Conservation (phyloP, 106 monocot genomes). For the Apostasia ramifera region DNA sequence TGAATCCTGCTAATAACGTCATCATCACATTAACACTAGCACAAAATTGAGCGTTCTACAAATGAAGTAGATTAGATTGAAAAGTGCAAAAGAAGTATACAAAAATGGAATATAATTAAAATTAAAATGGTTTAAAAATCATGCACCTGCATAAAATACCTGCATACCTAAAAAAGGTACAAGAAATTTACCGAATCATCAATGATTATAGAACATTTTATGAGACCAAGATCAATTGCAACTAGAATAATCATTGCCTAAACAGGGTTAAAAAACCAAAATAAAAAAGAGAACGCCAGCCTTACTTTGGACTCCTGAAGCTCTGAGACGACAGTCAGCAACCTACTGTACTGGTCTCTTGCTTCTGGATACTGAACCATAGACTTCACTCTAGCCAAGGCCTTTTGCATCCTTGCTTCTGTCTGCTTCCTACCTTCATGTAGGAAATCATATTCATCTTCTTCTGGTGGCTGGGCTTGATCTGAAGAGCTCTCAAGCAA, state of each 20-base stretch:
- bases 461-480: constrained; percentile 24
- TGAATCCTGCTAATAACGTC: too few species aligned
- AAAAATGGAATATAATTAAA: not conserved
- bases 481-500: constrained; percentile 20
- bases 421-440: constrained; percentile 68
- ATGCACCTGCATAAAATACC: too few species aligned
- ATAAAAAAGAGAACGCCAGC: not conserved
- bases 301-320: constrained; percentile 69
- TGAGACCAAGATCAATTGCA: too few species aligned
- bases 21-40: too few species aligned
- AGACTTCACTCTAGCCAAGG: constrained; percentile 84
- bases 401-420: constrained; percentile 63
- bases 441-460: constrained; percentile 72
- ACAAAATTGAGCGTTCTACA: too few species aligned
- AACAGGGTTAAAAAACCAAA: not conserved
- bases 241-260: too few species aligned
- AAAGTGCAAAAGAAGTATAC: not conserved
- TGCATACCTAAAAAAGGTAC: too few species aligned
- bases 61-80: too few species aligned
- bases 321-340: constrained; percentile 53
- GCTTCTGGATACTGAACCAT: constrained; percentile 95
- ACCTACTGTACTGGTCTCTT: constrained; percentile 70
- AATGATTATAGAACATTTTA: too few species aligned
- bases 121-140: not conserved
- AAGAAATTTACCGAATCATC: too few species aligned